Percentiles rank a stretch among this genome's conserved stretches.
phyloP scores from a whole-genome alignment of 305 asterid species.

The Ilex paraguariensis region DNA sequence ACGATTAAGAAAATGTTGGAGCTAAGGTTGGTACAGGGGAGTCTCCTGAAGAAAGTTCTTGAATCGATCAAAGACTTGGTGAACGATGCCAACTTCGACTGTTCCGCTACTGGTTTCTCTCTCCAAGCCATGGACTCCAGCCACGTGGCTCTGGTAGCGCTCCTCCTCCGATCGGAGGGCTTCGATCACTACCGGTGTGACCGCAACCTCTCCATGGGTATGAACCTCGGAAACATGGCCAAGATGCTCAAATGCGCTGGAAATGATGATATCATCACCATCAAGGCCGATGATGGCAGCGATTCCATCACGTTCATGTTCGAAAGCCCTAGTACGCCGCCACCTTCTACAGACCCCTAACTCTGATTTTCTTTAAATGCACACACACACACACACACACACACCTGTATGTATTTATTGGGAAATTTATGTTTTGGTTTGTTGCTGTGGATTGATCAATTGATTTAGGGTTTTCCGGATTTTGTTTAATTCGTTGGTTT shows the following conservation, averaged over 20 bases:
- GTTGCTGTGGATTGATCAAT: not conserved
- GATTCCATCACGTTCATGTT: constrained; percentile 5
- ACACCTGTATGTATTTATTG: no score
- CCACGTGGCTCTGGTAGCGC: constrained; percentile 5
- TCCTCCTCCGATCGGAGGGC: constrained; percentile 6
- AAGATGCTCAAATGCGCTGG: constrained; percentile 8
- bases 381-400: no score
- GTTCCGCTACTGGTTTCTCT: constrained; percentile 1
- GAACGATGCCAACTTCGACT: constrained; percentile 4
- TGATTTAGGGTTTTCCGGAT: no score
- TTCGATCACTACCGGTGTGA: constrained; percentile 7
- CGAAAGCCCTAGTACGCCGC: not conserved
- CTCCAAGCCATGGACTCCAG: constrained; percentile 6
- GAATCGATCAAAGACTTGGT: constrained; percentile 7
- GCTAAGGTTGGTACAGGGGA: constrained; percentile 5
- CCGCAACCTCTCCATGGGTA: constrained; percentile 4
- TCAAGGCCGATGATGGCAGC: constrained; percentile 6
- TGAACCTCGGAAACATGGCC: constrained; percentile 4
- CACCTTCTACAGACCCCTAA: not conserved
- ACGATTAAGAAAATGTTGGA: constrained; percentile 1
- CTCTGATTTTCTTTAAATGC: not conserved
- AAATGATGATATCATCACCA: constrained; percentile 3
- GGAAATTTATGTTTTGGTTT: not conserved
- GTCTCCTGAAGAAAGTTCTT: constrained; percentile 1
- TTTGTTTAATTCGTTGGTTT: no score